These are phyloP conservation scores for Oryza punctata DNA, from an alignment of 176 grass and related monocot genomes.

Conservation along the genomic window DNA sequence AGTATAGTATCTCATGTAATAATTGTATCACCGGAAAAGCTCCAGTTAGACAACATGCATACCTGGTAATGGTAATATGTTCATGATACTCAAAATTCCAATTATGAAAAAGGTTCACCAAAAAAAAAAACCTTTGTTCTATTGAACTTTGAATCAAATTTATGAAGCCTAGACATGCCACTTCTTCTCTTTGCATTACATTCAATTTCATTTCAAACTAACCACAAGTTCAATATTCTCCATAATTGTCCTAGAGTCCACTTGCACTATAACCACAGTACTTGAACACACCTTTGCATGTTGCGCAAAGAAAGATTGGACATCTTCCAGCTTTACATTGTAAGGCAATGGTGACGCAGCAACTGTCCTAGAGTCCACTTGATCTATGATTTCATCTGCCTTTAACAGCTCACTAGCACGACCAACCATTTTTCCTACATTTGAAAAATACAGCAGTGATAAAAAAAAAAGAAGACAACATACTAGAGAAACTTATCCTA, in stretches of 20 bases:
- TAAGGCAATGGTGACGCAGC: constrained; percentile 70
- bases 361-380: constrained; percentile 64
- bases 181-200: neutral
- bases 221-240: no score
- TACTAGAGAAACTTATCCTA: neutral
- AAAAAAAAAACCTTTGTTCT: neutral
- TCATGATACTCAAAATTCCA: neutral
- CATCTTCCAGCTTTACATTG: constrained; percentile 67
- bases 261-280: neutral
- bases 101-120: neutral
- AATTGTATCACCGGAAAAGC: neutral
- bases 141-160: neutral
- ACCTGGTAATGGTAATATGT: constrained; percentile 1
- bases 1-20: neutral
- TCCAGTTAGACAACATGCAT: neutral
- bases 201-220: neutral
- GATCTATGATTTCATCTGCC: constrained; percentile 64
- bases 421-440: constrained; percentile 67
- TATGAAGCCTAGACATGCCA: neutral
- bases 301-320: constrained; percentile 68
- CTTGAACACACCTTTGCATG: constrained; percentile 60
- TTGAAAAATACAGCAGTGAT: neutral
- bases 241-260: no score
- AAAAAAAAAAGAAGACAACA: neutral
- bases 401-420: constrained; percentile 45